Evolutionary conservation across 768 basidiomycete genomes (phyloP).

Genomic region (Nidularia pulvinata): DNA sequence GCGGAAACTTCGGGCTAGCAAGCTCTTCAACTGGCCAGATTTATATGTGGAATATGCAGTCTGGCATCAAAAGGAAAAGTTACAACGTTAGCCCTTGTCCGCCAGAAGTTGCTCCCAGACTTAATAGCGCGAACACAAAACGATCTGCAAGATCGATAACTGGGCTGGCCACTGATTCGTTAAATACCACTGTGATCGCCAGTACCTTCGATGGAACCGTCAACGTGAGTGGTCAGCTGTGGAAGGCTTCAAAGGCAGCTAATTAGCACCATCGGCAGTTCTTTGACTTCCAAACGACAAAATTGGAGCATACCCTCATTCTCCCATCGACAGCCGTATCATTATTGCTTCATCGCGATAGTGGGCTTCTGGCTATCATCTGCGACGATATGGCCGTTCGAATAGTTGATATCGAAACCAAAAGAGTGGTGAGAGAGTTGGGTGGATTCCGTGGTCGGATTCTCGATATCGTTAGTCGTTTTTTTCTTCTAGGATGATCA

Average conservation of each 20-base stretch:
- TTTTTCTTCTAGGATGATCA: background rate
- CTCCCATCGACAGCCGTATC: slow-evolving; percentile 72
- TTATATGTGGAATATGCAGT: slow-evolving; percentile 97
- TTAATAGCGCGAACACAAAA: slow-evolving; percentile 37
- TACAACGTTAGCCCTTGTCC: slow-evolving; percentile 73
- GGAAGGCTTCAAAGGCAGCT: background rate
- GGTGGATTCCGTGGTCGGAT: slow-evolving; percentile 82
- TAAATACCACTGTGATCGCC: slow-evolving; percentile 82
- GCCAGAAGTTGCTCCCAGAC: slow-evolving; percentile 44
- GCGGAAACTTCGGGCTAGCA: slow-evolving; percentile 93
- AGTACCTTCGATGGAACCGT: slow-evolving; percentile 88
- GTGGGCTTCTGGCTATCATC: slow-evolving; percentile 75
- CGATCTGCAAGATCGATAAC: slow-evolving; percentile 61
- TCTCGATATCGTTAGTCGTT: slow-evolving; percentile 74
- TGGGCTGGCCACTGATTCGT: slow-evolving; percentile 82
- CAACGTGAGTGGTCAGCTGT: slow-evolving; percentile 55
- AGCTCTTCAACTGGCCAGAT: slow-evolving; percentile 82
- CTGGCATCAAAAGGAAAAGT: slow-evolving; percentile 79
- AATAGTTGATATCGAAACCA: slow-evolving; percentile 90
- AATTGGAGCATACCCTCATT: slow-evolving; percentile 64
- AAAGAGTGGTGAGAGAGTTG: slow-evolving; percentile 86
- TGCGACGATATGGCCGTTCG: slow-evolving; percentile 90
- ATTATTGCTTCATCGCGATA: slow-evolving; percentile 80
- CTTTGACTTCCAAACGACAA: slow-evolving; percentile 93
- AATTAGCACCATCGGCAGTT: slow-evolving; percentile 53